Evolutionary conservation across 2,329 filamentous ascomycete genomes (phyloP).

Genomic region (Fusarium torulosum): DNA sequence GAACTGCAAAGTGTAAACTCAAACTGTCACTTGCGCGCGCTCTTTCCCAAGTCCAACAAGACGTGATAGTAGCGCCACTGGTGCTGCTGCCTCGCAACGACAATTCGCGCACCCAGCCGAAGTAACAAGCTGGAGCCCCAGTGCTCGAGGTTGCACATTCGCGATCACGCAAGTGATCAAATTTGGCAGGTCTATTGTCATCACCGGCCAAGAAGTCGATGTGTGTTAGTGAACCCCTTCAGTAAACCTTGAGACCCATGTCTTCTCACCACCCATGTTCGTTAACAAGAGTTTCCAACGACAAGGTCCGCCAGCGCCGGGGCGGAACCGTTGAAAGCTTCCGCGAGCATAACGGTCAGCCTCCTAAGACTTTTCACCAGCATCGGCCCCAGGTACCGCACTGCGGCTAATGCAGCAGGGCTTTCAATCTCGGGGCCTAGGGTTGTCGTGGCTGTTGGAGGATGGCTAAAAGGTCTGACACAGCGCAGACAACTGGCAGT

Average conservation of each 20-base stretch:
- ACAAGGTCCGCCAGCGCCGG: slow-evolving; percentile 33
- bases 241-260: slow-evolving; percentile 15
- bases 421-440: slow-evolving; percentile 34
- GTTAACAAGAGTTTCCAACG: slow-evolving; percentile 28
- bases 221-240: background rate
- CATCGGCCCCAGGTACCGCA: slow-evolving; percentile 37
- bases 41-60: slow-evolving; percentile 26
- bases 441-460: slow-evolving; percentile 38
- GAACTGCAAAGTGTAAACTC: slow-evolving; percentile 32
- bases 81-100: background rate
- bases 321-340: slow-evolving; percentile 42
- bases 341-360: slow-evolving; percentile 39
- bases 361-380: slow-evolving; percentile 28
- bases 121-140: slow-evolving; percentile 23
- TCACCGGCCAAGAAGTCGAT: slow-evolving; percentile 11
- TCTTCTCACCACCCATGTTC: slow-evolving; percentile 6
- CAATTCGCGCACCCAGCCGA: slow-evolving; percentile 20
- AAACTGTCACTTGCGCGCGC: slow-evolving; percentile 20
- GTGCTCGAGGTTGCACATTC: slow-evolving; percentile 10
- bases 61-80: slow-evolving; percentile 18
- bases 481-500: slow-evolving; percentile 23
- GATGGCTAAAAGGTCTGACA: slow-evolving; percentile 28
- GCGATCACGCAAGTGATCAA: slow-evolving; percentile 32
- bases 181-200: slow-evolving; percentile 32
- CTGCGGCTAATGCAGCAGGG: slow-evolving; percentile 45